Evolutionary conservation across 2,329 filamentous ascomycete genomes (phyloP).

Genomic region (Fusarium decemcellulare): DNA sequence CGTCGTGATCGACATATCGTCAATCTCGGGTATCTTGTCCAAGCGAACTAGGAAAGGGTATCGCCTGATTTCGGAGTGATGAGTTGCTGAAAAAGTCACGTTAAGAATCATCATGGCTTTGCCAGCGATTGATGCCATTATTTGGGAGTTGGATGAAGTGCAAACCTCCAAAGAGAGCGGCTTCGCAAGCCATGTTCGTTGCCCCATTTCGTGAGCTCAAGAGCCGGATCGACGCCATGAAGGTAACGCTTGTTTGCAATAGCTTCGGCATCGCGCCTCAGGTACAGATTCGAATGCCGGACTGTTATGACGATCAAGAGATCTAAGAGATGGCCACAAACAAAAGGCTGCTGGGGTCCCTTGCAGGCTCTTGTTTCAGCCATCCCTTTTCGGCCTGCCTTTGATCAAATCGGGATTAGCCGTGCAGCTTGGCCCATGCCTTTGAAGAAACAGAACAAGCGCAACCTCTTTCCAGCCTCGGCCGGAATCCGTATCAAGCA

Average conservation of each 20-base stretch:
- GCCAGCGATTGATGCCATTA: background rate
- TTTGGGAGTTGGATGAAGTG: background rate
- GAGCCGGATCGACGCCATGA: conserved; percentile 36
- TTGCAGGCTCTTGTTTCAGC: conserved; percentile 43
- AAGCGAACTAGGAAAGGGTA: conserved; percentile 28
- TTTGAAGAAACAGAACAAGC: conserved; percentile 10
- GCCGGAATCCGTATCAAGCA: conserved; percentile 30
- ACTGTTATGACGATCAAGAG: conserved; percentile 33
- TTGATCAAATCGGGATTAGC: conserved; percentile 38
- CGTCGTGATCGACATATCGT: conserved; percentile 46
- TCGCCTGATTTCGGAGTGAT: conserved; percentile 20
- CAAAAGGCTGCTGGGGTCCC: conserved; percentile 38
- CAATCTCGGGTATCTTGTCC: conserved; percentile 49
- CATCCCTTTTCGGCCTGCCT: conserved; percentile 37
- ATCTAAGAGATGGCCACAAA: conserved; percentile 43
- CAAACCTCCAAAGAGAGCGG: background rate
- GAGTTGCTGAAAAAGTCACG: conserved; percentile 15
- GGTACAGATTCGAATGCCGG: conserved; percentile 36
- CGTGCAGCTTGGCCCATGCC: conserved; percentile 25
- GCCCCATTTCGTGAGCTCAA: conserved; percentile 11
- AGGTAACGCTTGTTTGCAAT: conserved; percentile 30
- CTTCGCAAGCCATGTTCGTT: background rate
- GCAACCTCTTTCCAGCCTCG: conserved; percentile 32
- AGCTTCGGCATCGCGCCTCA: conserved; percentile 36
- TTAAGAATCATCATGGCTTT: conserved; percentile 16